Evolutionary conservation across 1,139 yeast species (phyloP).

Genomic region (Blastobotrys serpentis): DNA sequence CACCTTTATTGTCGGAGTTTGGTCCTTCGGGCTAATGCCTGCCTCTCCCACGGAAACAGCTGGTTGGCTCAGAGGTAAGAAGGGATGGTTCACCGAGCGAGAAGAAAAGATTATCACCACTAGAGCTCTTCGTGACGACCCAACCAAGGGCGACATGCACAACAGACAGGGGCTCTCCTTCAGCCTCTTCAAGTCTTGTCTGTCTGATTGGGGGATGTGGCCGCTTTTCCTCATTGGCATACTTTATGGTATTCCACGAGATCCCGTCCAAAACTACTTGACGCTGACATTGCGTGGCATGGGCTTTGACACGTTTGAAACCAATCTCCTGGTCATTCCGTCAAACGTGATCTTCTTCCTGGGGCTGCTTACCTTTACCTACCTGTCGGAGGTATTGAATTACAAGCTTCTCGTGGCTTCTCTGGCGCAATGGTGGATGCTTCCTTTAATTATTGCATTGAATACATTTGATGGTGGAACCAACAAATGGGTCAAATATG

Average conservation of each 20-base stretch:
- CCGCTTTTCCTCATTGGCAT: slow-evolving; percentile 55
- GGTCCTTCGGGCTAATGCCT: slow-evolving; percentile 53
- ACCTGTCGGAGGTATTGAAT: slow-evolving; percentile 49
- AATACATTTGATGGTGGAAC: slow-evolving; percentile 44
- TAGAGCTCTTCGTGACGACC: slow-evolving; percentile 61
- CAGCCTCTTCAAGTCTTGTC: slow-evolving; percentile 42
- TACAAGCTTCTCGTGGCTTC: slow-evolving; percentile 38
- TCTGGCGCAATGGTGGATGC: slow-evolving; percentile 38
- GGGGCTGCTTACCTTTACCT: slow-evolving; percentile 43
- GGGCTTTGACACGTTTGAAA: slow-evolving; percentile 56
- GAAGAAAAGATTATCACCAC: slow-evolving; percentile 63
- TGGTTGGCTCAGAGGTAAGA: slow-evolving; percentile 41
- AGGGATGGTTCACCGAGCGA: slow-evolving; percentile 60
- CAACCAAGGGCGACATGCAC: slow-evolving; percentile 65
- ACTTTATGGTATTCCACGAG: slow-evolving; percentile 43
- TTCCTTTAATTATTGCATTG: slow-evolving; percentile 44
- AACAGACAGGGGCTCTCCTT: slow-evolving; percentile 54
- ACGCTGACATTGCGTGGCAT: slow-evolving; percentile 51
- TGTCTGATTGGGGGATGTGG: slow-evolving; percentile 55
- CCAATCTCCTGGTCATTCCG: slow-evolving; percentile 57
- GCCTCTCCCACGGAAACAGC: slow-evolving; percentile 58
- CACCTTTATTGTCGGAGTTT: slow-evolving; percentile 51
- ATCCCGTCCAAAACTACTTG: slow-evolving; percentile 48
- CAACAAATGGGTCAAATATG: slow-evolving; percentile 53
- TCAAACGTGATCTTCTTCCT: slow-evolving; percentile 43